Conservation (phyloP, 2,329 filamentous ascomycete species). For the Fusarium robinianum region DNA sequence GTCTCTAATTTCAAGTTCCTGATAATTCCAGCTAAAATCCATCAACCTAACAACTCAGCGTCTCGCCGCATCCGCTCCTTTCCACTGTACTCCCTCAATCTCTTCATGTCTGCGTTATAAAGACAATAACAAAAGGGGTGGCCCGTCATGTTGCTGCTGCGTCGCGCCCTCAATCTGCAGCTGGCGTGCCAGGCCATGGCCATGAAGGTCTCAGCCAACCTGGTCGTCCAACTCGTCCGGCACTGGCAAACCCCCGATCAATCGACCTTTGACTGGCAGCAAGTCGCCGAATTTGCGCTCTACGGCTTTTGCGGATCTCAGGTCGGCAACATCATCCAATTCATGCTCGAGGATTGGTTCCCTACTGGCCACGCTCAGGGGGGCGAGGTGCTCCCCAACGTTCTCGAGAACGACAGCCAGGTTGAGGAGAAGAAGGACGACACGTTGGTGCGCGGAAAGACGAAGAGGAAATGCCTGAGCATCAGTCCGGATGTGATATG, state of each 20-base stretch:
- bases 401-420: constrained; percentile 22
- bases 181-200: constrained; percentile 38
- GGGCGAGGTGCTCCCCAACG: constrained; percentile 28
- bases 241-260: constrained; percentile 24
- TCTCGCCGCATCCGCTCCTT: too few relatives aligned
- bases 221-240: constrained; percentile 37
- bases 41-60: too few relatives aligned
- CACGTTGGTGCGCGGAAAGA: constrained; percentile 8
- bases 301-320: constrained; percentile 44
- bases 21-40: too few relatives aligned
- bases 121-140: neutral
- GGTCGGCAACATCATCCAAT: constrained; percentile 44
- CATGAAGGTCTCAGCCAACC: constrained; percentile 41
- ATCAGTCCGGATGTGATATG: constrained; percentile 40
- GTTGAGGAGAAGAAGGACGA: constrained; percentile 34
- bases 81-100: neutral
- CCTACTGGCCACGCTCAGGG: constrained; percentile 35
- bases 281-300: constrained; percentile 43
- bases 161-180: constrained; percentile 36
- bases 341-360: constrained; percentile 43
- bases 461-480: constrained; percentile 19
- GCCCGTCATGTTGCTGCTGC: constrained; percentile 29
- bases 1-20: too few relatives aligned
- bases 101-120: constrained; percentile 18
- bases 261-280: constrained; percentile 39